Evolutionary conservation across 768 basidiomycete genomes (phyloP).

Genomic region (Hypsizygus marmoreus): DNA sequence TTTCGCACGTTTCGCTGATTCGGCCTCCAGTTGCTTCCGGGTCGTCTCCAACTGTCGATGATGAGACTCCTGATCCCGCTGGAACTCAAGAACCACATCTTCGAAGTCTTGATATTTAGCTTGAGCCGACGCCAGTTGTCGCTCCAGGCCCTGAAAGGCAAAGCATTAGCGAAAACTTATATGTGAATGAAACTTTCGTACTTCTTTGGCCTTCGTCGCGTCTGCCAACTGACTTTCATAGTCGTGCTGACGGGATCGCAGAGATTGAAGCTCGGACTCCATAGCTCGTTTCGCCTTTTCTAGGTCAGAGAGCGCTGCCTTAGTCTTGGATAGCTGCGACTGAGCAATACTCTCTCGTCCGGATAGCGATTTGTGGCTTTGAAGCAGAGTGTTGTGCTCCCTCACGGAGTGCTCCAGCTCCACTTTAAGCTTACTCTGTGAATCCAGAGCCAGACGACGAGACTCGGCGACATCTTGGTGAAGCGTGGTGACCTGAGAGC

Average conservation of each 20-base stretch:
- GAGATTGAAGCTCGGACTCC: slow-evolving; percentile 72
- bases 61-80: slow-evolving; percentile 78
- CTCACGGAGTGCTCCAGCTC: slow-evolving; percentile 68
- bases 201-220: slow-evolving; percentile 71
- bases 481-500: slow-evolving; percentile 58
- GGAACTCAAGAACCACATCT: slow-evolving; percentile 81
- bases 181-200: slow-evolving; percentile 30
- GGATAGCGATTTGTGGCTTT: slow-evolving; percentile 64
- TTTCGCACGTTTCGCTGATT: slow-evolving; percentile 70
- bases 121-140: slow-evolving; percentile 71
- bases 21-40: slow-evolving; percentile 73
- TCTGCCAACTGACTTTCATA: slow-evolving; percentile 65
- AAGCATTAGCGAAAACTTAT: slow-evolving; percentile 5
- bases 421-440: slow-evolving; percentile 71
- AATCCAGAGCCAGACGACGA: slow-evolving; percentile 61
- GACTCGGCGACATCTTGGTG: slow-evolving; percentile 70
- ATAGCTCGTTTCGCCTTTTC: slow-evolving; percentile 68
- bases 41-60: slow-evolving; percentile 71
- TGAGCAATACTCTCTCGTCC: slow-evolving; percentile 59
- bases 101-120: slow-evolving; percentile 84
- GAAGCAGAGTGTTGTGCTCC: slow-evolving; percentile 61
- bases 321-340: slow-evolving; percentile 49
- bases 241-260: slow-evolving; percentile 72
- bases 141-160: slow-evolving; percentile 67
- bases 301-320: slow-evolving; percentile 51